Base-by-base conservation (phyloP, 768 basidiomycete species). In the Russula griseocarnosa region DNA sequence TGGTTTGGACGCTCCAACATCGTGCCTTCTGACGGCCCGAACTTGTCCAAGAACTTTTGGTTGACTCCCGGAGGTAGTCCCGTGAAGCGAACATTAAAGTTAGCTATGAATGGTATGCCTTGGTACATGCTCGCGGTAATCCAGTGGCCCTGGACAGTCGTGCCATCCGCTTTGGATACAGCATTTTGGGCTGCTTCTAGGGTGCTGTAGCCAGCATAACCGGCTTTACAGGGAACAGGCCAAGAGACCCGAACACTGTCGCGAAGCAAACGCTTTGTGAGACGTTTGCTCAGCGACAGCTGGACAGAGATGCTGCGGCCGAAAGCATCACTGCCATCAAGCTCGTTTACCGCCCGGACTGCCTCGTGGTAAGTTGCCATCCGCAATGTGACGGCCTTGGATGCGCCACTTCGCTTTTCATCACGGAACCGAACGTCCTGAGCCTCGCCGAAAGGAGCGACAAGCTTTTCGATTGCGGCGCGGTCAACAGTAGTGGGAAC, bases 221-320 rank as follows among this genome's bases (percentile, higher is more conserved):
- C 87, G 1, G 76, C 76, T 47, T 78, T 79, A 22, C 74, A 72
- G 0, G 91, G 85, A 3, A 80, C 81, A 5, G 83, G 81, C 82
- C 87, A 88, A 18, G 77, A 72, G 36, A 92, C 73, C 18, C 81
- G 80, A 11, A 88, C 82, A 2, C 79, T 82, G 63, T 88, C 86
- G 14, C 74, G 75, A 28, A 89, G 72, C 8, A 76, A 68, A 0
- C 78, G 81, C 2, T 78, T 75, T 3, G 69, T 54, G 0, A 66
- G 71, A 1, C 74, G 73, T 60, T 79, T 74, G 28, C 73, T 78
- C 18, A 83, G 72, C 0, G 81, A 74, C 3, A 86, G 68, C 3
- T 78, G 81, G 0, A 81, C 82, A 0, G 75, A 73, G 28, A 90
- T 73, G 1, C 67, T 75, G 0, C 67, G 66, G 0, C 77, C 77